Conservation (phyloP, 257 asterid genomes). For the Plantago ovata region DNA sequence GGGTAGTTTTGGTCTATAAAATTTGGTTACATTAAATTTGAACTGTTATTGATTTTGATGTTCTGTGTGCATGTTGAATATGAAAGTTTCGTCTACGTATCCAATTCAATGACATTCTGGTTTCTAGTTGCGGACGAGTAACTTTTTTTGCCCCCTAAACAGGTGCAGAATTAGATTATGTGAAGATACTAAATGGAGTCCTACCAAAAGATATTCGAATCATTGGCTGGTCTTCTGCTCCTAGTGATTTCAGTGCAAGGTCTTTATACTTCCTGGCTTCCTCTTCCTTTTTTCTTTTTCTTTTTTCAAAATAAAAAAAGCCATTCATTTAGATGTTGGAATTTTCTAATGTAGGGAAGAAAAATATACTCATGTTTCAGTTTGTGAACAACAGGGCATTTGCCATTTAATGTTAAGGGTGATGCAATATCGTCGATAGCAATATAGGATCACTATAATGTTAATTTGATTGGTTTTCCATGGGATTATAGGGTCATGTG, state of each 20-base stretch:
- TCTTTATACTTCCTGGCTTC: slow-evolving; percentile 24
- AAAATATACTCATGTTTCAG: slow-evolving; percentile 8
- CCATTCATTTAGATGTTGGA: slow-evolving; percentile 9
- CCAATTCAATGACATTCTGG: slow-evolving; percentile 1
- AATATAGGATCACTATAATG: slow-evolving; percentile 6
- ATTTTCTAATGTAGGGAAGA: background rate
- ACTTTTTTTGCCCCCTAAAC: slow-evolving; percentile 24
- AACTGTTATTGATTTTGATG: background rate
- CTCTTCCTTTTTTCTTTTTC: slow-evolving; percentile 4
- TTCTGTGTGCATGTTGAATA: background rate
- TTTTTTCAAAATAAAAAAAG: no score
- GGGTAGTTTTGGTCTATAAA: background rate
- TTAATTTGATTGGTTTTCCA: slow-evolving; percentile 10
- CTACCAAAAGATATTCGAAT: slow-evolving; percentile 89
- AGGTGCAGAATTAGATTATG: slow-evolving; percentile 84
- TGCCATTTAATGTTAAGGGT: background rate
- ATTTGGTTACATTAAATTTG: background rate
- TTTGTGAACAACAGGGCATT: slow-evolving; percentile 19
- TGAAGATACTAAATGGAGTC: slow-evolving; percentile 62
- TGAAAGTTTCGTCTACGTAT: background rate
- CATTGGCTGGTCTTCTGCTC: slow-evolving; percentile 94
- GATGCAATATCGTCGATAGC: slow-evolving; percentile 1
- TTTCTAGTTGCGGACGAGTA: slow-evolving; percentile 17
- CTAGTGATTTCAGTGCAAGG: slow-evolving; percentile 85
- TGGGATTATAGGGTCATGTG: slow-evolving; percentile 9